Conservation (phyloP, 305 asterid species). For the Fraxinus nigra region DNA sequence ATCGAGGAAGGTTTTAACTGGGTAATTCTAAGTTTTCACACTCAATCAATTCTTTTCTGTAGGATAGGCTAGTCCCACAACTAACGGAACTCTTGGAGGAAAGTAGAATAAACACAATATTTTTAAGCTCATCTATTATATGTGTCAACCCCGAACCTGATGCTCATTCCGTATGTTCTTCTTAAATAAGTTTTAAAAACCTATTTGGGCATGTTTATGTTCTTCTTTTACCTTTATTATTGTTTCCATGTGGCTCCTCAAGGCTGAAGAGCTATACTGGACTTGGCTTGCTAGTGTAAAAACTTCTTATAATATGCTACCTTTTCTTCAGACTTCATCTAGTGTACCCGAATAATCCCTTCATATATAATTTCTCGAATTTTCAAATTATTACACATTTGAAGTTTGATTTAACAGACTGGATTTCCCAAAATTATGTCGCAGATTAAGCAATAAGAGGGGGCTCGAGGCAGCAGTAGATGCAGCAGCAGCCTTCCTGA, state of each 20-base stretch:
- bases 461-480: constrained; percentile 68
- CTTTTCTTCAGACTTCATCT: not conserved
- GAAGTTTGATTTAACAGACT: not conserved
- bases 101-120: no score
- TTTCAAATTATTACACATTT: not conserved
- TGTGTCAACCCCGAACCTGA: not conserved
- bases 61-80: not conserved
- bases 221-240: not conserved
- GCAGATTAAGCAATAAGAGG: constrained; percentile 50
- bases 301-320: not conserved
- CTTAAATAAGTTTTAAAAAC: not conserved
- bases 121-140: not conserved
- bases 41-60: not conserved
- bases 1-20: not conserved
- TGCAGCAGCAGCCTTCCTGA: not conserved
- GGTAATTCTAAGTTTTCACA: not conserved
- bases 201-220: not conserved
- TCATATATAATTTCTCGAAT: not conserved
- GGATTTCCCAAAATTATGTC: not conserved
- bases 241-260: not conserved
- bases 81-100: not conserved
- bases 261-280: not conserved
- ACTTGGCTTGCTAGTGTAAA: not conserved
- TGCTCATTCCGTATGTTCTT: not conserved
- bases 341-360: not conserved